Evolutionary conservation across 495 filamentous ascomycete species (phyloP), one percentile per base, ranked within the genome.

Genomic region (Neurospora discreta): DNA sequence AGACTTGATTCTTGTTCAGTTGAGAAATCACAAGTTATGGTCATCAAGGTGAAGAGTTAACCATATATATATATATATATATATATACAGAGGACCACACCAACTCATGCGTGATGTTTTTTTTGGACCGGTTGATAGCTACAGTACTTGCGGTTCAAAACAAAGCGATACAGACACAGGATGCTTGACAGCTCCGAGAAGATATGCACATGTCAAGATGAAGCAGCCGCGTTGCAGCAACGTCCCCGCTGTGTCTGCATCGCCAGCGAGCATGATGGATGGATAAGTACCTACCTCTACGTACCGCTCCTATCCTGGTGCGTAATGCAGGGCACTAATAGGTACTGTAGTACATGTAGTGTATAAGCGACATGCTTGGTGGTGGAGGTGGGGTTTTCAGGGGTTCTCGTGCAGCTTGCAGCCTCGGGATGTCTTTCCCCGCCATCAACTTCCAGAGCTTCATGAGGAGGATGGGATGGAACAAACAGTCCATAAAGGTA

Each of bases 351-450:
- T 33, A 4, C 4, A 33, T 36, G 33, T 36, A 3, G 33, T 36
- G 3, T 36, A 60, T 23, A 60, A 60, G 52, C 52, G 52, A 30
- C 52, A 60, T 60, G 23, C 2, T 60, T 60, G 13, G 52, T n/a
- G n/a, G n/a, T n/a, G n/a, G n/a, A n/a, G n/a, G n/a, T 60, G 70
- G 70, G 73, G 60, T 73, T 39, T 39, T 42, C 52, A 8, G 68
- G 60, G 74, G 71, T 67, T 40, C 73, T 73, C 75, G 42, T 72
- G 69, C 74, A 75, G 52, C 69, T 69, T 67, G 71, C 73, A 43
- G 39, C 73, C 60, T 75, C 75, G 75, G 75, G 44, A 70, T 38
- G 30, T 43, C 42, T 73, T 73, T 43, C 69, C 75, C 75, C 75
- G 75, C 73, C 60, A 71, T 74, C 73, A 74, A 71, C 68, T 38